A percentile compares a stretch with the other conserved stretches of the same genome.
These are phyloP conservation scores for Secale cereale DNA, from an alignment of 176 grass and related monocot species.

Conservation along the genomic window DNA sequence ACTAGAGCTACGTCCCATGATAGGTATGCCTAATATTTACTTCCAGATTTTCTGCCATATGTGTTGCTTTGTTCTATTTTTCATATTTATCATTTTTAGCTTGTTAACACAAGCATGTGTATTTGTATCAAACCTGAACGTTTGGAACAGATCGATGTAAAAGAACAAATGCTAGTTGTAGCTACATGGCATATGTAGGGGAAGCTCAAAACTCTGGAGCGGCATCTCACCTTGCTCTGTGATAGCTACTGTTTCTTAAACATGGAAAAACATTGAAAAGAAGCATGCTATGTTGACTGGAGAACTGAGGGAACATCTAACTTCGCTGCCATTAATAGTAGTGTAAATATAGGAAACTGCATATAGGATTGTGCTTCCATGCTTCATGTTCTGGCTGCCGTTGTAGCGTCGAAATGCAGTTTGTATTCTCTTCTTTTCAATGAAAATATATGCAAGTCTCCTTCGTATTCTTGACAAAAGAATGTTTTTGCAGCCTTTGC, in stretches of 20 bases:
- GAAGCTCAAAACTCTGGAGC: background rate
- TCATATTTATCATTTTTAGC: constrained; percentile 5
- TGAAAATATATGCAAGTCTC: background rate
- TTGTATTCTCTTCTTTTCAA: background rate
- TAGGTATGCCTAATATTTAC: constrained; percentile 51
- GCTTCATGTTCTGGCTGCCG: background rate
- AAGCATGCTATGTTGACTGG: background rate
- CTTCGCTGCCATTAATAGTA: background rate
- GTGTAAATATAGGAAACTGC: background rate
- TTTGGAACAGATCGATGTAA: constrained; percentile 10
- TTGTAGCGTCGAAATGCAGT: background rate
- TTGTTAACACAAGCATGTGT: constrained; percentile 23
- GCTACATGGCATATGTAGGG: background rate
- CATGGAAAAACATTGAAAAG: background rate
- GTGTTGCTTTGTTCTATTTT: constrained; percentile 13
- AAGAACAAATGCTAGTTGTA: constrained; percentile 22
- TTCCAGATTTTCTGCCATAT: constrained; percentile 9
- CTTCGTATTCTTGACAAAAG: background rate
- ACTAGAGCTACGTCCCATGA: constrained; percentile 89
- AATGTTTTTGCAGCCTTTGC: background rate
- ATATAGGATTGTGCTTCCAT: background rate
- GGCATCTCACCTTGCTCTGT: background rate
- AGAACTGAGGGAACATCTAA: background rate
- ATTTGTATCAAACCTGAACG: background rate
- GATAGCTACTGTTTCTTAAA: background rate